These are phyloP conservation scores for Trichocomaceae sp. DNA, from an alignment of 2,329 filamentous ascomycete species.

Conservation along the genomic window DNA sequence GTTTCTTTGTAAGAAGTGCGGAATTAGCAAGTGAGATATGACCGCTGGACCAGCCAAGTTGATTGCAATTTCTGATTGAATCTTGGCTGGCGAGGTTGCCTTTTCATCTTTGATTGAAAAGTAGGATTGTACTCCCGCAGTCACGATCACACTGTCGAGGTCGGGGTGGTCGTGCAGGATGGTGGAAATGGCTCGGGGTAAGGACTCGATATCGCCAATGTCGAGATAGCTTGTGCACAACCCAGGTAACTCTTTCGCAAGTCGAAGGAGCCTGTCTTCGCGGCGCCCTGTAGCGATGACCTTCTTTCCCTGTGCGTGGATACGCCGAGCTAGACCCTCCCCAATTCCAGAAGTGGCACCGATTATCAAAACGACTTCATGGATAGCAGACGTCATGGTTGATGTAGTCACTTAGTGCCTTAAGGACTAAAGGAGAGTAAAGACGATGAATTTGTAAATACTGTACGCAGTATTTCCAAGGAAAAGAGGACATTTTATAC, in stretches of 20 bases:
- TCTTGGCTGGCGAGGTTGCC: constrained; percentile 17
- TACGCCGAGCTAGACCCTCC: neutral
- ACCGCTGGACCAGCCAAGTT: constrained; percentile 25
- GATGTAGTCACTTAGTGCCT: too few species aligned
- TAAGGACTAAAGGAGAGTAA: too few species aligned
- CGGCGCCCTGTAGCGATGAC: neutral
- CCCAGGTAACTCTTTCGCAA: neutral
- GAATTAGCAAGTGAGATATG: constrained; percentile 22
- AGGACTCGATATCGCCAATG: neutral
- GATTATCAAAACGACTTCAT: neutral
- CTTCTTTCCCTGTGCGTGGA: neutral
- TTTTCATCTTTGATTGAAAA: constrained; percentile 17
- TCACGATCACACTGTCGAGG: constrained; percentile 28
- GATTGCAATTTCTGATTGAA: constrained; percentile 19
- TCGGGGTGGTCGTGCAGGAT: constrained; percentile 11
- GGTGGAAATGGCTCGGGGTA: too few species aligned
- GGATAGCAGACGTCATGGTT: too few species aligned
- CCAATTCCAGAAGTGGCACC: neutral
- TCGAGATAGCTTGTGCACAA: neutral
- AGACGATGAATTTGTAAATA: too few species aligned
- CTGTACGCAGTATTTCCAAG: too few species aligned
- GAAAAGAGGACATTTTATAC: too few species aligned
- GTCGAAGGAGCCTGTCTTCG: neutral
- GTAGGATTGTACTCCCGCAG: constrained; percentile 23
- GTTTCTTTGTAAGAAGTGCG: constrained; percentile 17